Evolutionary conservation across 2,329 filamentous ascomycete genomes (phyloP).

Genomic region (Sporothrix protearum): DNA sequence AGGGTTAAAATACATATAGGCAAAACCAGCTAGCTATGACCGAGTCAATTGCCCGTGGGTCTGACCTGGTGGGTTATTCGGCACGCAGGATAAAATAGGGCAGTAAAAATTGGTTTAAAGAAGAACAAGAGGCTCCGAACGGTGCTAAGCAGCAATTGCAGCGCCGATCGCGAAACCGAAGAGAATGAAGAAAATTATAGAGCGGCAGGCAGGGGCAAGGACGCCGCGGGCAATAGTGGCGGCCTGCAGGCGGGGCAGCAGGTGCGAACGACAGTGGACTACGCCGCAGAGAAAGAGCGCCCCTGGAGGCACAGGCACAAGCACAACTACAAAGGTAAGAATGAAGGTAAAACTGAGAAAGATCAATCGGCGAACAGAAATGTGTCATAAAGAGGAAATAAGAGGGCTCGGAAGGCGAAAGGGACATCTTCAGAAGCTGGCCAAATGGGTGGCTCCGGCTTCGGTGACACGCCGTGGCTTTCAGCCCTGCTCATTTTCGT

Average conservation of each 20-base stretch:
- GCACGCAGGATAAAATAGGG: background rate
- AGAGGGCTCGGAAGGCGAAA: background rate
- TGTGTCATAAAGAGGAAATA: background rate
- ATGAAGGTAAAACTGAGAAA: background rate
- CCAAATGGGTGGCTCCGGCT: conserved; percentile 3
- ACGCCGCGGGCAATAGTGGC: background rate
- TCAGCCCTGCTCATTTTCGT: conserved; percentile 12
- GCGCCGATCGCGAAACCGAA: background rate
- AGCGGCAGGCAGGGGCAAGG: conserved; percentile 6
- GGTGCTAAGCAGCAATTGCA: background rate
- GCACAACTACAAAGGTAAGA: background rate
- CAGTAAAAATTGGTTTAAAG: background rate
- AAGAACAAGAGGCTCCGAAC: background rate
- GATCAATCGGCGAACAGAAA: background rate
- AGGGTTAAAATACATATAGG: background rate
- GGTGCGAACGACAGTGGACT: background rate
- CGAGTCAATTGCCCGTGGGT: background rate
- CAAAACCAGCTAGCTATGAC: background rate
- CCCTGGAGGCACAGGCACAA: background rate
- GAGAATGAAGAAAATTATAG: background rate
- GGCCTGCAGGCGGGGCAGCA: background rate
- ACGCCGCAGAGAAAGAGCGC: background rate
- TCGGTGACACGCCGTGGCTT: conserved; percentile 10
- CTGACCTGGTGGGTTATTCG: background rate
- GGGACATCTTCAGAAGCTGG: background rate